A percentile compares a stretch with the other conserved stretches of the same genome.
Conservation (phyloP, 2,329 filamentous ascomycete genomes). For the Rhinocladiella mackenziei region DNA sequence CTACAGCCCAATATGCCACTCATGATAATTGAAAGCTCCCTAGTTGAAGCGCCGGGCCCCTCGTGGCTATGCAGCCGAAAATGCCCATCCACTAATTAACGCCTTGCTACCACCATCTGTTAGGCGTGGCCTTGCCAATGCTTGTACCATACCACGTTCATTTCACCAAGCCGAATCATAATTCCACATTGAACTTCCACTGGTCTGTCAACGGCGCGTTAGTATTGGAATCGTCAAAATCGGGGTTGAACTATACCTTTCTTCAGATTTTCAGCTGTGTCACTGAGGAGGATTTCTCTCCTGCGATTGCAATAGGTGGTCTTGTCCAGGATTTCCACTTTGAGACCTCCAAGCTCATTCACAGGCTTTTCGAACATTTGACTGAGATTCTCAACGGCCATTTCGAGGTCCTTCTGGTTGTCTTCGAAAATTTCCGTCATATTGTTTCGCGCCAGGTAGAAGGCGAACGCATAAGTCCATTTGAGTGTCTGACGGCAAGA, state of each 20-base stretch:
- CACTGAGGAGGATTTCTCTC: slow-evolving; percentile 80
- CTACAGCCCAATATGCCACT: slow-evolving; percentile 1
- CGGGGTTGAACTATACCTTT: slow-evolving; percentile 58
- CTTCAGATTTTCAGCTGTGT: slow-evolving; percentile 88
- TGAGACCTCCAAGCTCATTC: slow-evolving; percentile 76
- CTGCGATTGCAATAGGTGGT: slow-evolving; percentile 94
- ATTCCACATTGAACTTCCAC: slow-evolving; percentile 46
- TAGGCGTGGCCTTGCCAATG: background rate
- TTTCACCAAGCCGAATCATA: slow-evolving; percentile 30
- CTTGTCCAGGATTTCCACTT: slow-evolving; percentile 98
- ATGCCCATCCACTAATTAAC: slow-evolving; percentile 10
- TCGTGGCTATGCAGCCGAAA: slow-evolving; percentile 7
- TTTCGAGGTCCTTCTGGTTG: slow-evolving; percentile 95
- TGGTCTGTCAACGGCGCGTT: slow-evolving; percentile 33
- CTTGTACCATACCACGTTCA: background rate
- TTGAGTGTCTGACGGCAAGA: slow-evolving; percentile 97
- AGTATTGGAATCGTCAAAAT: slow-evolving; percentile 2
- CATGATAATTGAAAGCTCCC: background rate
- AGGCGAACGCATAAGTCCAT: slow-evolving; percentile 99
- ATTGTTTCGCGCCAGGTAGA: slow-evolving; percentile 94
- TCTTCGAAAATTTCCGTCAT: slow-evolving; percentile 96
- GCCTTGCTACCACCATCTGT: slow-evolving; percentile 13
- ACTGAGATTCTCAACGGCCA: slow-evolving; percentile 94
- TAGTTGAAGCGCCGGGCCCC: background rate
- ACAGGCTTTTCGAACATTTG: slow-evolving; percentile 99